Conservation (phyloP, 2,329 filamentous ascomycete species). For the Colletotrichum sansevieriae region DNA sequence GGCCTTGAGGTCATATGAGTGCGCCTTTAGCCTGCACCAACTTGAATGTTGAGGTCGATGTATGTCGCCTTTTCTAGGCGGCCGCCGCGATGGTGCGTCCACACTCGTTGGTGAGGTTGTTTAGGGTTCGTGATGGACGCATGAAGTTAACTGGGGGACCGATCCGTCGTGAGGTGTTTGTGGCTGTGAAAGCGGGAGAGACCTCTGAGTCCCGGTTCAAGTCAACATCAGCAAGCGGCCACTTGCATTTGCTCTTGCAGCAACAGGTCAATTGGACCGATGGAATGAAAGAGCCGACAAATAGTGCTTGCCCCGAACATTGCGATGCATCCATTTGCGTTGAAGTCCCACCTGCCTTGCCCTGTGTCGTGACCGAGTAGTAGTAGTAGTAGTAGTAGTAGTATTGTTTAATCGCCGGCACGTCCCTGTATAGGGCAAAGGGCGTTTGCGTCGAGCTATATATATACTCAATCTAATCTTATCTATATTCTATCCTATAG, state of each 20-base stretch:
- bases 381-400: too few species aligned
- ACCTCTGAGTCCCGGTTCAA: background rate
- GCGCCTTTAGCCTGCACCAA: too few species aligned
- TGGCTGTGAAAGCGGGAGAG: background rate
- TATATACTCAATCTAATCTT: too few species aligned
- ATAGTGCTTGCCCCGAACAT: background rate
- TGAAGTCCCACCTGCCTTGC: background rate
- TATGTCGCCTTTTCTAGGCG: too few species aligned
- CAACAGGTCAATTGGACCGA: background rate
- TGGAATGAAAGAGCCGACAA: background rate
- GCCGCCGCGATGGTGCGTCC: too few species aligned
- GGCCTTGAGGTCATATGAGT: too few species aligned
- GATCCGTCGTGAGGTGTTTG: background rate
- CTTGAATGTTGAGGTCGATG: too few species aligned
- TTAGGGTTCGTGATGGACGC: background rate
- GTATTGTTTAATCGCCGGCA: too few species aligned
- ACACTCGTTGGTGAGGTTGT: background rate
- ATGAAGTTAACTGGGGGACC: background rate
- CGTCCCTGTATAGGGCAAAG: too few species aligned
- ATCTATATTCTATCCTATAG: too few species aligned
- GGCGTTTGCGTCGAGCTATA: too few species aligned
- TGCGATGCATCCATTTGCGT: background rate
- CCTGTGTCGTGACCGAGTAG: too few species aligned
- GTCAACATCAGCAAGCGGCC: background rate
- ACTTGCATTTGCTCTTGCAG: background rate